Base-by-base conservation (phyloP, 805 yeast genomes). In the Candida gorgasii region DNA sequence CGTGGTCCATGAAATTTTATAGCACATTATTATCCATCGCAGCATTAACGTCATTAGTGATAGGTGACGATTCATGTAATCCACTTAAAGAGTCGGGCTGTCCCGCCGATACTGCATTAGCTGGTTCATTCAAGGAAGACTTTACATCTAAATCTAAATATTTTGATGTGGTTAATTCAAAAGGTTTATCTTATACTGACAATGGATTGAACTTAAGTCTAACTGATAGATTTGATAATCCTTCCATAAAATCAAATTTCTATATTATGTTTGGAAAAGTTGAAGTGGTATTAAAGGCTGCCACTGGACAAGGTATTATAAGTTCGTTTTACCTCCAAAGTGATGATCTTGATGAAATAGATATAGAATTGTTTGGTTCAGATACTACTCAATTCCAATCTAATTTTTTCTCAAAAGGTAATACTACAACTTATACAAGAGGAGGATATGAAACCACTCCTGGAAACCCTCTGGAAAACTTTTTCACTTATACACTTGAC, bases 341-440 rank as follows among this genome's bases (percentile, higher is more conserved):
- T 33, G 97, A 90, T 60, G 96, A 85, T 55, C 69, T 84, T 49
- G 97, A 90, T 63, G 97, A 90, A 65, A 80, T 90, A 36, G 97
- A 90, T 65, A 57, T 86, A 37, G 97, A 90, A 62, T 85, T 93
- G 82, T 72, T 86, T 34, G 97, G 97, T 14, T 81, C 86, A 36
- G 95, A 89, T 58, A 70, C 71, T 18, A 72, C 78, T 31, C 83
- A 87, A 58, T 79, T 85, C 52, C 95, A 87, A 65, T 73, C 89
- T 18, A 86, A 86, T 59, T 90, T 64, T 62, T 89, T 88, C 68
- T 79, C 89, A 27, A 85, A 89, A 60, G 97, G 96, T 46, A 67
- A 82, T 57, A 80, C 87, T 2, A 61, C 82, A 8, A 79, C 92
- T 3, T 88, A 84, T 56, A 88, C 86, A 58, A 76, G 97, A 54